These are phyloP conservation scores for Pelargonium exstipulatum DNA, from an alignment of 441 rosid genomes.

Conservation along the genomic window DNA sequence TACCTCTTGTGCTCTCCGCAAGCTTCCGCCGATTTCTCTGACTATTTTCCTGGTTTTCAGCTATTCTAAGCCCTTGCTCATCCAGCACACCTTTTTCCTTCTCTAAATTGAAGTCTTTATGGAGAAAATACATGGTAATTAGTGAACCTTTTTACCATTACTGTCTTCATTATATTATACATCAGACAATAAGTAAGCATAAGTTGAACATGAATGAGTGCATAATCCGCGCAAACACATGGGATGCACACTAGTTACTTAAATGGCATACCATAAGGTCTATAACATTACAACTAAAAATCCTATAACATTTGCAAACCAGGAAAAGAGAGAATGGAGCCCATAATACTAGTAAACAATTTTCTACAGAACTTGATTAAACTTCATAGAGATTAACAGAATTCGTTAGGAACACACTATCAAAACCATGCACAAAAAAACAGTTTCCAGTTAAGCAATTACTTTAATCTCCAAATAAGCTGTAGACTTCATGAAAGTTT, in stretches of 20 bases:
- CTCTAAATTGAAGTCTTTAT: conserved; percentile 88
- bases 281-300: background rate
- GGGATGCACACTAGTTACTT: background rate
- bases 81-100: conserved; percentile 82
- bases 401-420: background rate
- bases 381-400: no score
- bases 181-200: conserved; percentile 1
- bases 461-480: background rate
- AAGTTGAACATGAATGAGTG: background rate
- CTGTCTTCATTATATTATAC: background rate
- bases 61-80: conserved; percentile 93
- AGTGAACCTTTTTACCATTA: background rate
- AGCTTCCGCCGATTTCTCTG: conserved; percentile 92
- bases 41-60: conserved; percentile 96
- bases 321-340: background rate
- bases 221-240: background rate
- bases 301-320: background rate
- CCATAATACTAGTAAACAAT: background rate
- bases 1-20: conserved; percentile 99
- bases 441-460: background rate
- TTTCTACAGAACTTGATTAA: background rate
- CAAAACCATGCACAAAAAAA: background rate
- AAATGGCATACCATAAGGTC: background rate
- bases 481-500: no score
- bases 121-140: conserved; percentile 3